Evolutionary conservation across 2,329 filamentous ascomycete genomes (phyloP).

Genomic region (Cyclaneusma minus): DNA sequence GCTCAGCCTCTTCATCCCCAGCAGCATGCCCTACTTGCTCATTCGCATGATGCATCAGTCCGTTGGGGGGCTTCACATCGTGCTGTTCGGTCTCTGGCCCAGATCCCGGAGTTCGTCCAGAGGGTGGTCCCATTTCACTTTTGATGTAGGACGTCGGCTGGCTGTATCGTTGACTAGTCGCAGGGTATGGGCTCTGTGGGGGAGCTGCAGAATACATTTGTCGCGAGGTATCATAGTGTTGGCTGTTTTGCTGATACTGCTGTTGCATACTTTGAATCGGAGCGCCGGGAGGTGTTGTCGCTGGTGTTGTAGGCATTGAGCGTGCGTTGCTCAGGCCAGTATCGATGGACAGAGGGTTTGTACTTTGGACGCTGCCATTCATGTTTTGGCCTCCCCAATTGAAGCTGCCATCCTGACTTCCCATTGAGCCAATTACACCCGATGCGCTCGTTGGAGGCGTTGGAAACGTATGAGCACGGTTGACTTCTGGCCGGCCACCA

Average conservation of each 20-base stretch:
- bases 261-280: slow-evolving; percentile 64
- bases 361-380: slow-evolving; percentile 40
- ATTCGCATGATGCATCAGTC: slow-evolving; percentile 44
- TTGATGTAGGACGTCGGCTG: slow-evolving; percentile 53
- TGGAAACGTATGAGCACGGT: slow-evolving; percentile 83
- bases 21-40: slow-evolving; percentile 36
- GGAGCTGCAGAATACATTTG: slow-evolving; percentile 63
- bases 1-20: slow-evolving; percentile 53
- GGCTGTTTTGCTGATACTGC: slow-evolving; percentile 51
- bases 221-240: slow-evolving; percentile 61
- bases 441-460: slow-evolving; percentile 90
- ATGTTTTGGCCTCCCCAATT: slow-evolving; percentile 61
- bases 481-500: slow-evolving; percentile 59
- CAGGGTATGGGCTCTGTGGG: slow-evolving; percentile 54
- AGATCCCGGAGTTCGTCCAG: slow-evolving; percentile 37
- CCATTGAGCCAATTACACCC: slow-evolving; percentile 61
- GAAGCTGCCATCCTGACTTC: slow-evolving; percentile 56
- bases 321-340: slow-evolving; percentile 62
- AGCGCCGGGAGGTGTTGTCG: slow-evolving; percentile 72
- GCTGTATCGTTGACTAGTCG: slow-evolving; percentile 47
- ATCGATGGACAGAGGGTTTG: slow-evolving; percentile 67
- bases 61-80: slow-evolving; percentile 49
- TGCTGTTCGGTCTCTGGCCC: slow-evolving; percentile 44
- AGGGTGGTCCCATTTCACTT: slow-evolving; percentile 75
- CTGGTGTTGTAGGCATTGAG: slow-evolving; percentile 82